Conservation (phyloP, 495 filamentous ascomycete genomes). For the Aspergillus bertholletiae region DNA sequence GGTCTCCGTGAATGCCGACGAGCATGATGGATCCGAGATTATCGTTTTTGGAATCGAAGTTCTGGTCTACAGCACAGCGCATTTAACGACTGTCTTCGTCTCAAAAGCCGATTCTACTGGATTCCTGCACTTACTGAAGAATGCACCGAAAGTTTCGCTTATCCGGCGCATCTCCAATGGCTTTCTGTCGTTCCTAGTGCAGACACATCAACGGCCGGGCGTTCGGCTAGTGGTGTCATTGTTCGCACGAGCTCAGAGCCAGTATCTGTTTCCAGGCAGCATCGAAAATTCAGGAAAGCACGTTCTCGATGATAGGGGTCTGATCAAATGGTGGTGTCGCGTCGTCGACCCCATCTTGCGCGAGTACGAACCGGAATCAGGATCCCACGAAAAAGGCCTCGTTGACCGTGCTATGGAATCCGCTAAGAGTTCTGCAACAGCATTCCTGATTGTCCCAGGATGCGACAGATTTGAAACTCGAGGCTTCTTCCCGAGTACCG, state of each 20-base stretch:
- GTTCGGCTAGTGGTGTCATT: slow-evolving; percentile 79
- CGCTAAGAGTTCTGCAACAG: slow-evolving; percentile 45
- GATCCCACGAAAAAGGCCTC: slow-evolving; percentile 27
- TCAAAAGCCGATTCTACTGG: slow-evolving; percentile 97
- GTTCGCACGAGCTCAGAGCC: slow-evolving; percentile 87
- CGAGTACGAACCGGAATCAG: slow-evolving; percentile 42
- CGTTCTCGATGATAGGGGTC: slow-evolving; percentile 82
- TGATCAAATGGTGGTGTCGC: slow-evolving; percentile 95
- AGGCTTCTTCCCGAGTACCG: slow-evolving; percentile 51
- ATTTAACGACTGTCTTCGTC: slow-evolving; percentile 84
- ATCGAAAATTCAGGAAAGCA: slow-evolving; percentile 83
- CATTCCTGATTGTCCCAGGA: slow-evolving; percentile 84
- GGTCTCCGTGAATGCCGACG: slow-evolving; percentile 48
- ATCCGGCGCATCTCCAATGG: slow-evolving; percentile 66
- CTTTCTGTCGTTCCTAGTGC: slow-evolving; percentile 73
- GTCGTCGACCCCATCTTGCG: slow-evolving; percentile 72
- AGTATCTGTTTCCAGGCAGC: slow-evolving; percentile 93
- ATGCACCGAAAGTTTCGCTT: slow-evolving; percentile 63
- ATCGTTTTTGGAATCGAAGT: slow-evolving; percentile 68
- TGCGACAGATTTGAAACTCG: slow-evolving; percentile 72
- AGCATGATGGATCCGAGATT: slow-evolving; percentile 36
- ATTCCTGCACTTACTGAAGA: slow-evolving; percentile 64
- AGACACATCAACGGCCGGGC: slow-evolving; percentile 60
- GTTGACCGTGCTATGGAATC: slow-evolving; percentile 43
- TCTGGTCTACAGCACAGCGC: slow-evolving; percentile 65